Conservation (phyloP, 306 rosid genomes). For the Quercus suber region DNA sequence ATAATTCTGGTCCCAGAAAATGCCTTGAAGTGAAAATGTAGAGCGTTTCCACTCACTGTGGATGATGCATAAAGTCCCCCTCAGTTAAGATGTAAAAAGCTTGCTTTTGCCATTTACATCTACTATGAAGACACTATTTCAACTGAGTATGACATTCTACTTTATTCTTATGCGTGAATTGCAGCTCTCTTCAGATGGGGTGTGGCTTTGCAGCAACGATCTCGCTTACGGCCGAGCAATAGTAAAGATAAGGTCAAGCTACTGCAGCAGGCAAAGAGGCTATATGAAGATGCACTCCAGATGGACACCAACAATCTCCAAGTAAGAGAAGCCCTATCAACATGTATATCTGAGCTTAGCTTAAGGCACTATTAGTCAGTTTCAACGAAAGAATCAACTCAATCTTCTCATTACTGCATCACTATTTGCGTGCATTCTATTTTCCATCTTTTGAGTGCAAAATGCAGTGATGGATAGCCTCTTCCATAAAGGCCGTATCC, state of each 20-base stretch:
- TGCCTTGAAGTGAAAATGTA: neutral
- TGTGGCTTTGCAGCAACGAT: conserved; percentile 80
- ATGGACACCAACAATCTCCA: conserved; percentile 71
- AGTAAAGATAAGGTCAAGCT: conserved; percentile 86
- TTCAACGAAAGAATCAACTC: conserved; percentile 13
- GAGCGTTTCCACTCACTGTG: neutral
- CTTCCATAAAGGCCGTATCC: neutral
- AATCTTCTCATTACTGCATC: neutral
- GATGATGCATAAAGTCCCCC: neutral
- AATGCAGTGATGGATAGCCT: neutral
- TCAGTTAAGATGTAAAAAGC: neutral
- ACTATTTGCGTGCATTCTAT: neutral
- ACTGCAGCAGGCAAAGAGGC: conserved; percentile 78
- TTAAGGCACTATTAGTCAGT: conserved; percentile 35
- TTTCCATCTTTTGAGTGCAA: neutral
- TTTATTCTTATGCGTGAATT: conserved; percentile 11
- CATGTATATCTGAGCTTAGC: conserved; percentile 70
- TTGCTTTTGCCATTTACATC: neutral
- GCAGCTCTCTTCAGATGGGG: conserved; percentile 96
- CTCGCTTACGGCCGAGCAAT: conserved; percentile 69
- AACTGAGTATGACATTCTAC: neutral
- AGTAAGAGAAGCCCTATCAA: conserved; percentile 68
- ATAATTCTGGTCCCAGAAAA: neutral
- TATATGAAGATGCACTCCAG: conserved; percentile 75
- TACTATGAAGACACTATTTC: neutral